Evolutionary conservation across 495 filamentous ascomycete species (phyloP), one percentile per base, ranked within the genome.

Genomic region (Hypomontagnella monticulosa): DNA sequence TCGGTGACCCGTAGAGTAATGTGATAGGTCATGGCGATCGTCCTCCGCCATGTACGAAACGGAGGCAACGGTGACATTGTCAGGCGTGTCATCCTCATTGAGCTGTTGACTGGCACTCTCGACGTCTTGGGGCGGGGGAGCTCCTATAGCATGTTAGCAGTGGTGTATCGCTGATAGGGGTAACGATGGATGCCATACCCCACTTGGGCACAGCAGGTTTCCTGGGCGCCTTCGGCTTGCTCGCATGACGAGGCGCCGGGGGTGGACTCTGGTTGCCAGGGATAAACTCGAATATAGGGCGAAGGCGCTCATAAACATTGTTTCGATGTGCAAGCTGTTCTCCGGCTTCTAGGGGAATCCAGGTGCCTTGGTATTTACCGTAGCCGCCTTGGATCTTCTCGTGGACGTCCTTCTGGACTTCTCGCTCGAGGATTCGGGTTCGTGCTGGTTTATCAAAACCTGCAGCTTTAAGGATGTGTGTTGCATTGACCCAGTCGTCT

Each of bases 361-460:
- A 99, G 40, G 95, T 99, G 59, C 94, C 93, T 80, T 99, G 95
- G 68, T 97, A 99, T 85, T 98, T 99, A 53, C 95, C 95, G 76
- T 98, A 99, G 18, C 95, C 95, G 62, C 95, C 95, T 71, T 99
- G 95, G 2, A 99, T 91, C 78, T 99, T 99, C 77, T 98, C 94
- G 77, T 99, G 95, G 7, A 88, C 82, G 8, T 93, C 94, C 75
- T 97, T 96, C 74, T 99, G 95, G 0, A 99, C 94, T 66, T 99
- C 96, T 46, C 96, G 86, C 79, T 99, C 95, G 12, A 99, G 85
- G 56, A 99, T 97, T 60, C 95, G 82, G 27, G 95, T 99, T 69
- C 95, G 84, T 10, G 93, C 91, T 5, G 95, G 94, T 78, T 99
- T 99, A 67, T 85, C 81, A 43, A 86, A 85, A 32, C 83, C 81